phyloP scores from a whole-genome alignment of 2,329 filamentous ascomycete genomes.

The Tympanopsis confertula region DNA sequence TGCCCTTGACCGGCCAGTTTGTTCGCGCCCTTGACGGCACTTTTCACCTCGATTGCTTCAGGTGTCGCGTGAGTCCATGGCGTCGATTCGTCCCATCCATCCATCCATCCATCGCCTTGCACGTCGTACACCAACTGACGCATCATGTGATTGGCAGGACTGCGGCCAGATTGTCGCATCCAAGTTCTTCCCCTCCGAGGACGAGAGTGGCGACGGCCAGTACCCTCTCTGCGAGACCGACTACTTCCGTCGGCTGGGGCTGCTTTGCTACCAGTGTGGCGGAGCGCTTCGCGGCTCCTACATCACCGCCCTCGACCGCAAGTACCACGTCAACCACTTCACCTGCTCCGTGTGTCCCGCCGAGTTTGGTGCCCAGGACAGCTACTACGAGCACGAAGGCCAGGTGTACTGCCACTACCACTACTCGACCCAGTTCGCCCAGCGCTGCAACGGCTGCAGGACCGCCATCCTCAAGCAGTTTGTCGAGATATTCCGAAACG shows the following conservation, averaged over 20 bases:
- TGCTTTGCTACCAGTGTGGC: slow-evolving; percentile 85
- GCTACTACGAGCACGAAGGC: slow-evolving; percentile 95
- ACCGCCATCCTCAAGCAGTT: slow-evolving; percentile 98
- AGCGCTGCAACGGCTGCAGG: slow-evolving; percentile 91
- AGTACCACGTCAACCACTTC: slow-evolving; percentile 98
- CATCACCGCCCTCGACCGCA: slow-evolving; percentile 92
- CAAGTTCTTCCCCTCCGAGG: slow-evolving; percentile 95
- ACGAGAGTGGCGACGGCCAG: slow-evolving; percentile 72
- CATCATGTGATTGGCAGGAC: slow-evolving; percentile 47
- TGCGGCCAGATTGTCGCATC: slow-evolving; percentile 94
- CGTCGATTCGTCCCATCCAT: slow-evolving; percentile 2
- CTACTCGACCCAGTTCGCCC: slow-evolving; percentile 94
- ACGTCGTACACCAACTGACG: slow-evolving; percentile 5
- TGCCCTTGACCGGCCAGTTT: slow-evolving; percentile 84
- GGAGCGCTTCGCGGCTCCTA: slow-evolving; percentile 90
- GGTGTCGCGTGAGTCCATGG: slow-evolving; percentile 65
- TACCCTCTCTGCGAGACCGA: slow-evolving; percentile 97
- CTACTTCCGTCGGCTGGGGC: slow-evolving; percentile 83
- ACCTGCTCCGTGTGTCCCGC: slow-evolving; percentile 95
- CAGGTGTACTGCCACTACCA: slow-evolving; percentile 98
- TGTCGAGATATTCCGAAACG: slow-evolving; percentile 95
- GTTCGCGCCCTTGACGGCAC: slow-evolving; percentile 87
- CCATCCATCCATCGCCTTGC: neutral
- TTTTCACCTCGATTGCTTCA: slow-evolving; percentile 96
- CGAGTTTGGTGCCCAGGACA: slow-evolving; percentile 95